phyloP scores from a whole-genome alignment of 2,329 filamentous ascomycete genomes.

The Paecilomyces sp. region DNA sequence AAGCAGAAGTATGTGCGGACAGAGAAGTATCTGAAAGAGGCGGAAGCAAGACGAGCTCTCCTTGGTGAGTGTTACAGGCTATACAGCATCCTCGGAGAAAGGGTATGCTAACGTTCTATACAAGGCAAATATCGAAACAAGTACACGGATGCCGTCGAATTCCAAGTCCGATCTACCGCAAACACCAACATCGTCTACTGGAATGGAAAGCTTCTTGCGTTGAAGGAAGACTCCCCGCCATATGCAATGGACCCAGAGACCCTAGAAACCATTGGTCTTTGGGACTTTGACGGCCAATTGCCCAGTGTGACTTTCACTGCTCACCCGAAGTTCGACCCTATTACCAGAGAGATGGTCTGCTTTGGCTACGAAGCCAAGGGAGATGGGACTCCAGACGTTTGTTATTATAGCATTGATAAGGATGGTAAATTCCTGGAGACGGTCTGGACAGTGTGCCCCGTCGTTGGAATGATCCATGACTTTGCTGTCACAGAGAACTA shows the following conservation, averaged over 20 bases:
- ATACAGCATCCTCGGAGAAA: neutral
- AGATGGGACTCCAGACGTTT: neutral
- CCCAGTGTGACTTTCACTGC: neutral
- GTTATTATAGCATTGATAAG: neutral
- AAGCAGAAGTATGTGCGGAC: neutral
- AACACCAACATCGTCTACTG: neutral
- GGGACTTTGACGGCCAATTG: neutral
- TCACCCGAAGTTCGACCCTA: neutral
- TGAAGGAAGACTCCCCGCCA: neutral
- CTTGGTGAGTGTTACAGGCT: neutral
- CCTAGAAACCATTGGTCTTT: neutral
- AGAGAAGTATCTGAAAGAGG: neutral
- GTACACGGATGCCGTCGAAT: neutral
- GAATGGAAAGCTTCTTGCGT: neutral
- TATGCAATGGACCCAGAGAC: neutral
- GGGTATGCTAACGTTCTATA: neutral
- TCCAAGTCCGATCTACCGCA: neutral
- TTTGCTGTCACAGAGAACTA: neutral
- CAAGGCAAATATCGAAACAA: neutral
- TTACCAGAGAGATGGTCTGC: neutral
- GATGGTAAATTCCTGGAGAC: neutral
- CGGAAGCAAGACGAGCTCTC: neutral
- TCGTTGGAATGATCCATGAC: neutral
- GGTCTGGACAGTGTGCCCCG: neutral
- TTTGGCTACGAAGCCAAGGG: neutral